A percentile compares a stretch with the other conserved stretches of the same genome.
Evolutionary conservation across 1,284 basidiomycete species (phyloP).

Genomic region (Vanrija sp.): DNA sequence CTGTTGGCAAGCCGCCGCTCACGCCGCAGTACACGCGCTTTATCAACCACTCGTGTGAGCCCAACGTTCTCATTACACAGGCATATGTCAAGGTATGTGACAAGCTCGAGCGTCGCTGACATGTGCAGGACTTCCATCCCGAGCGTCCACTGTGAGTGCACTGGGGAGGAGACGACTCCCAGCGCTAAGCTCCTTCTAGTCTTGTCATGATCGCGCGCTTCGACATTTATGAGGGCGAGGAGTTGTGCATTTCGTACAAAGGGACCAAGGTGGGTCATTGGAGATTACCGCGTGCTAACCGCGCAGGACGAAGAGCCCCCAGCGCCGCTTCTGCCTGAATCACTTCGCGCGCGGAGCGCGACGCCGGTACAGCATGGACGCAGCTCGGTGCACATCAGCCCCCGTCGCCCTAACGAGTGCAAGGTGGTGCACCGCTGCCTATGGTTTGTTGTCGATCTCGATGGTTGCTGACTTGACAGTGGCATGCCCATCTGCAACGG

Average conservation of each 20-base stretch:
- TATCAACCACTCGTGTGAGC: conserved; percentile 79
- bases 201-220: conserved; percentile 66
- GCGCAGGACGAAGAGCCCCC: conserved; percentile 6
- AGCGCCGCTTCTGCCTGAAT: background rate
- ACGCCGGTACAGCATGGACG: background rate
- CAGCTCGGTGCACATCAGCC: conserved; percentile 16
- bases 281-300: background rate
- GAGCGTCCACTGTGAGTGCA: conserved; percentile 57
- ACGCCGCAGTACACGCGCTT: conserved; percentile 40
- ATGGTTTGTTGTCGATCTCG: conserved; percentile 8
- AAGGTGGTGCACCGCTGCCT: background rate
- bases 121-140: conserved; percentile 41
- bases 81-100: conserved; percentile 60
- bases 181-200: conserved; percentile 12
- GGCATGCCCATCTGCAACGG: conserved; percentile 25
- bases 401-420: background rate
- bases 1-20: background rate
- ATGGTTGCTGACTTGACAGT: conserved; percentile 6
- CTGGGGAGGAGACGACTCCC: conserved; percentile 4
- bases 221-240: conserved; percentile 64
- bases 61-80: conserved; percentile 69
- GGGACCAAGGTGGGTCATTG: conserved; percentile 50
- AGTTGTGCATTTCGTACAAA: conserved; percentile 76
- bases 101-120: background rate
- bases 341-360: background rate